Evolutionary conservation across 2,329 filamentous ascomycete species (phyloP), one percentile per base, ranked within the genome.

Genomic region (Tothia fuscella): DNA sequence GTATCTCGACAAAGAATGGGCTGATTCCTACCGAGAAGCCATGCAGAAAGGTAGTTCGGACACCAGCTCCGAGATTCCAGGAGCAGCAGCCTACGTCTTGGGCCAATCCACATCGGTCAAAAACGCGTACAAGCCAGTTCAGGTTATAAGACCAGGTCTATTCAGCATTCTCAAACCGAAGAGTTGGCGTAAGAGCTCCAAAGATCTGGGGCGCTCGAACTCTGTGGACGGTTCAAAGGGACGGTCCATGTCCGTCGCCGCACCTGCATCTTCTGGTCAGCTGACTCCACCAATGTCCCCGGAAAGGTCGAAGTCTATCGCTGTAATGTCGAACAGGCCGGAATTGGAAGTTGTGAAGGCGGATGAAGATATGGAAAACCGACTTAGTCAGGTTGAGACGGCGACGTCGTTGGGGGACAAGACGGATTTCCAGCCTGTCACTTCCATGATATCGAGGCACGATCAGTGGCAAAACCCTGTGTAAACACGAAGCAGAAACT

Each of bases 1-100:
- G 41, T 63, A 69, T 46, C 60, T 68, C 43, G 57, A 53, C 26
- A 34, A 46, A 21, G 30, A 45, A 22, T 45, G 38, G 38, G 38
- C 38, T 16, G 43, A 45, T 13, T 43, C 19, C 32, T 45, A 45
- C 12, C 33, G 38, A 29, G 41, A 43, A n/a, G 16, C 31, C n/a
- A 21, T 21, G 14, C 22, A 43, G 14, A 20, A 20, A 3, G 25
- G 29, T 13, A n/a, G n/a, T n/a, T 7, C 21, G 6, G 9, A 10
- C 10, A 34, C 31, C 17, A 14, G 13, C 7, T 22, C 39, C 3
- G 39, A 41, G 30, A 41, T 43, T 26, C 31, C 41, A 29, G 32
- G 34, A 28, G 34, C 32, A 6, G 32, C 41, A 14, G 24, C 31
- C 3, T 26, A 43, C 17, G 10, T 43, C 22, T 22, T 28, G 6